Percentiles rank a stretch among this genome's conserved stretches.
Evolutionary conservation across 1,284 basidiomycete genomes (phyloP).

Genomic region (Butyriboletus appendiculatus): DNA sequence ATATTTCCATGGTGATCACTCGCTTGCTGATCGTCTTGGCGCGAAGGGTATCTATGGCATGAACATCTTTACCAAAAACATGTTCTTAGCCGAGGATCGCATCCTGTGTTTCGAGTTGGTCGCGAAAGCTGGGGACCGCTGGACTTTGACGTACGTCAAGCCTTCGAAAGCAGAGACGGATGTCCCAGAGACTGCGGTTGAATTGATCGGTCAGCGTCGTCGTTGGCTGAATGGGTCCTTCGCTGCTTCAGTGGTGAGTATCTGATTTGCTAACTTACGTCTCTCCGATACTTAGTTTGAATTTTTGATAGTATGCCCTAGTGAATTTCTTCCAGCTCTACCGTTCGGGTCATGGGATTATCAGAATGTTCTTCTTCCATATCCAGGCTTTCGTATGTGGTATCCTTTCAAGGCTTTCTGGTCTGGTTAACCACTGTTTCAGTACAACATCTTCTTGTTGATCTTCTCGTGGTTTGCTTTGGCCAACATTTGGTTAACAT

Average conservation of each 20-base stretch:
- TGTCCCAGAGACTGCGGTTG: constrained; percentile 88
- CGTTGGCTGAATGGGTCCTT: constrained; percentile 98
- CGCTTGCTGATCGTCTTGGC: constrained; percentile 88
- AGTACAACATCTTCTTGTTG: constrained; percentile 81
- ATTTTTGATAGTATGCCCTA: constrained; percentile 70
- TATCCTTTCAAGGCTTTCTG: background rate
- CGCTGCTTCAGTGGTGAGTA: constrained; percentile 86
- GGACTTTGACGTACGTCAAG: constrained; percentile 95
- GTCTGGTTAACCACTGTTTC: constrained; percentile 2
- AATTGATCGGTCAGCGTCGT: constrained; percentile 93
- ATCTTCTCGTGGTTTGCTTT: constrained; percentile 92
- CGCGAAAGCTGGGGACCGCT: constrained; percentile 83
- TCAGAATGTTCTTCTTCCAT: constrained; percentile 95
- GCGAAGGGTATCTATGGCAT: constrained; percentile 95
- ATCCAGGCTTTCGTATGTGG: constrained; percentile 79
- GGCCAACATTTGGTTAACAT: constrained; percentile 94
- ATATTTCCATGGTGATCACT: constrained; percentile 99
- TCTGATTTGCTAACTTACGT: background rate
- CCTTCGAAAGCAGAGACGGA: constrained; percentile 95
- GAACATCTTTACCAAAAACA: constrained; percentile 98
- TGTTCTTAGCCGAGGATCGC: constrained; percentile 94
- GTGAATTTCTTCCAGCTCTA: constrained; percentile 95
- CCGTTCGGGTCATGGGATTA: constrained; percentile 78
- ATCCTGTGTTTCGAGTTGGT: constrained; percentile 97
- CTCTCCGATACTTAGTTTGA: background rate